Evolutionary conservation across 805 yeast genomes (phyloP), one percentile per base, ranked within the genome.

Genomic region (Barnettozyma vustinii): DNA sequence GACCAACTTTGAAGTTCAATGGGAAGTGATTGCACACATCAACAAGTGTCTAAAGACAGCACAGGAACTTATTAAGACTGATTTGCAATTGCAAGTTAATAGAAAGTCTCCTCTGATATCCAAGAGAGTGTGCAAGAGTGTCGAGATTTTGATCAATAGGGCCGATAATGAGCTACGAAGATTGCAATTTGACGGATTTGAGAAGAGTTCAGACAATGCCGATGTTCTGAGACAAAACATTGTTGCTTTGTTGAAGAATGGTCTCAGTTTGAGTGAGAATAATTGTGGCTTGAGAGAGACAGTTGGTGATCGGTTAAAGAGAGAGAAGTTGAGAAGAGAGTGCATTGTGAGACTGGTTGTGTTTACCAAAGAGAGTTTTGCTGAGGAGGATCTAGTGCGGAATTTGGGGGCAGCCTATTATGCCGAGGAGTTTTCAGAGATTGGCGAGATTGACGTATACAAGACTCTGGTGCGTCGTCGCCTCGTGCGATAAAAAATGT

Each of bases 281-380:
- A 58, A 57, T 40, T 60, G 60, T 41, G 65, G 65, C 4, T 43
- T 61, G 20, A 45, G 64, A 42, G 65, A 61, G 44, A 44, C 55
- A 0, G 39, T 51, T 0, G 13, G 47, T n/a, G 58, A 58, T 37
- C 57, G 49, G 40, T 33, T 60, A 5, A 47, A 32, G 16, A 52
- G 62, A 20, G 57, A 57, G 45, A 59, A 56, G 35, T 16, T 50
- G 2, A 51, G 50, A 26, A 51, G 64, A 21, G 62, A 59, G 40
- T 59, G 61, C 37, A 49, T 58, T 2, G 45, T 54, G 1, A 33
- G 65, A 10, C 44, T 61, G 13, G 50, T 59, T 9, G 23, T 60
- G 2, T 20, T 61, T 9, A 60, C 58, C 1, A 57, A 48, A 26
- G 55, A 51, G 3, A 7, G 15, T 1, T 41, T 49, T 9, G 39